Conservation (phyloP, 2,329 filamentous ascomycete genomes). For the Verticillium longisporum region DNA sequence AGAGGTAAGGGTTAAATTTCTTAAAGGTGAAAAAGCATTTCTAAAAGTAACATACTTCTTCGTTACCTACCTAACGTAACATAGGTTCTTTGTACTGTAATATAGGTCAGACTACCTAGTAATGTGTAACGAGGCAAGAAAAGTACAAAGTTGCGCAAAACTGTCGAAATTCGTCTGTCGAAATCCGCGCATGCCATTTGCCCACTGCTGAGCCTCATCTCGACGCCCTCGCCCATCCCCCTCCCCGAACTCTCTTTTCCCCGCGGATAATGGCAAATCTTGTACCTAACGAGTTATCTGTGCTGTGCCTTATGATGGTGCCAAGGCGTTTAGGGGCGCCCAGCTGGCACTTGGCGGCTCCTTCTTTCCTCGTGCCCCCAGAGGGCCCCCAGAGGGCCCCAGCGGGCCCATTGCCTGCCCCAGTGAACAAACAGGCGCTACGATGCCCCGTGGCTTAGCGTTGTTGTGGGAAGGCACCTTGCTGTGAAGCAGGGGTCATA, state of each 20-base stretch:
- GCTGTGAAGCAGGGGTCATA: neutral
- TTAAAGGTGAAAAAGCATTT: too few species aligned
- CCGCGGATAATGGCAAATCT: neutral
- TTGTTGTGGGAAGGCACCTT: too few species aligned
- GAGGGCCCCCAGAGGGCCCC: too few species aligned
- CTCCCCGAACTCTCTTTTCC: neutral
- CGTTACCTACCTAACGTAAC: too few species aligned
- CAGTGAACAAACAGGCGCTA: too few species aligned
- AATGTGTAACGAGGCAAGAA: neutral
- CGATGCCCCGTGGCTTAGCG: too few species aligned
- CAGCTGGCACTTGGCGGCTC: neutral
- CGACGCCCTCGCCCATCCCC: neutral
- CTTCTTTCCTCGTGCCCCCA: neutral
- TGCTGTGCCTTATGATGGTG: neutral
- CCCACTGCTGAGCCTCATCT: neutral
- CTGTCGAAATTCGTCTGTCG: too few species aligned
- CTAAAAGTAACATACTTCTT: too few species aligned
- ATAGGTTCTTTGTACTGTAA: too few species aligned
- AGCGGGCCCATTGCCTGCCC: too few species aligned
- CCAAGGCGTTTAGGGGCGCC: neutral
- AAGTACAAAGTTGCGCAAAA: neutral
- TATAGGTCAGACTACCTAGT: too few species aligned
- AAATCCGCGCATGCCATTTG: neutral
- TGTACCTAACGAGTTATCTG: neutral
- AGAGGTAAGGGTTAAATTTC: too few species aligned